Evolutionary conservation across 2,329 filamentous ascomycete species (phyloP).

Genomic region (Alternaria angustiovoidea): DNA sequence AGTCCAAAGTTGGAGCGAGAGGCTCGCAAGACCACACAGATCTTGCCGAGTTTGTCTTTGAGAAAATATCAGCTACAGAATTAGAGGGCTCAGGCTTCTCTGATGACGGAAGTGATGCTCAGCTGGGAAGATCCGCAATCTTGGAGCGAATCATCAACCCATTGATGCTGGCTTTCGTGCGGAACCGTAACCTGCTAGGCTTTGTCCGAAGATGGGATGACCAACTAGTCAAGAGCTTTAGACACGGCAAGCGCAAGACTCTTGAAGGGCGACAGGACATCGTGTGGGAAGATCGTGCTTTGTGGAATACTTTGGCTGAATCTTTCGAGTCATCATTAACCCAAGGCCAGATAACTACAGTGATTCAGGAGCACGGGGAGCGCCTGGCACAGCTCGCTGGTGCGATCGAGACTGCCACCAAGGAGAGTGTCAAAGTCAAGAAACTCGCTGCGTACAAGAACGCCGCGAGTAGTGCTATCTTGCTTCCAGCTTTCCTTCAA

Average conservation of each 20-base stretch:
- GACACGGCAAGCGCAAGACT: slow-evolving; percentile 25
- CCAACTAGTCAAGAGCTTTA: slow-evolving; percentile 37
- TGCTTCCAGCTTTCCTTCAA: slow-evolving; percentile 39
- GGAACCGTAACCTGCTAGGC: slow-evolving; percentile 45
- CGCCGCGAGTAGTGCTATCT: slow-evolving; percentile 38
- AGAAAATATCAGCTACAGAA: slow-evolving; percentile 35
- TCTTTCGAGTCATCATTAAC: slow-evolving; percentile 46
- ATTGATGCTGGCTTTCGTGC: slow-evolving; percentile 45
- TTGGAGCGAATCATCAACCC: slow-evolving; percentile 38
- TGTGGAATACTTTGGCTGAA: slow-evolving; percentile 32
- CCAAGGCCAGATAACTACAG: slow-evolving; percentile 38
- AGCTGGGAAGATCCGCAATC: slow-evolving; percentile 7
- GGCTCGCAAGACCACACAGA: slow-evolving; percentile 28
- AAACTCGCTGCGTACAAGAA: slow-evolving; percentile 32
- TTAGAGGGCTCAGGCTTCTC: slow-evolving; percentile 20
- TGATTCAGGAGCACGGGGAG: slow-evolving; percentile 40
- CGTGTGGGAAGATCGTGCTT: slow-evolving; percentile 43
- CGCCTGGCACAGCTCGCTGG: slow-evolving; percentile 28
- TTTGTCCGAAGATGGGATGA: slow-evolving; percentile 48
- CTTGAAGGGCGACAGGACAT: slow-evolving; percentile 25
- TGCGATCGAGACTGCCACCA: slow-evolving; percentile 18
- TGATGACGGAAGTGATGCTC: background rate
- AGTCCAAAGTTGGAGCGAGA: slow-evolving; percentile 24
- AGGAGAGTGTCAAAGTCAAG: slow-evolving; percentile 27
- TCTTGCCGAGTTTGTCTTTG: slow-evolving; percentile 40